Conservation (phyloP, 345 rosid genomes). For the Eucalyptus paniculata region DNA sequence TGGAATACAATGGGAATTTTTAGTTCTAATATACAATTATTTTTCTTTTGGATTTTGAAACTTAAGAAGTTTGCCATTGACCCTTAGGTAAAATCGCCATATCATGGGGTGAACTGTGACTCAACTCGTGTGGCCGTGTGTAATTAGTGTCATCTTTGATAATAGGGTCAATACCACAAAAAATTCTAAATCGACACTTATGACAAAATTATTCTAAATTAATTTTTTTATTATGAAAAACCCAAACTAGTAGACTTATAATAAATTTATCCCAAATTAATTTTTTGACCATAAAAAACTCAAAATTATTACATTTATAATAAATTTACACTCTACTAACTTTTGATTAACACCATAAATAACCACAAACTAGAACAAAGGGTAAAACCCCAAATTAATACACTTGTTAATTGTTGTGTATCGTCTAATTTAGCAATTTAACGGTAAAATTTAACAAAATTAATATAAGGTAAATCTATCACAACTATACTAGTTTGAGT, state of each 20-base stretch:
- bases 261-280: too few relatives aligned
- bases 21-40: not conserved
- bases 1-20: not conserved
- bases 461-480: too few relatives aligned
- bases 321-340: fast-evolving
- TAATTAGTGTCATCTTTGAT: not conserved
- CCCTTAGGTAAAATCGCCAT: not conserved
- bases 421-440: fast-evolving
- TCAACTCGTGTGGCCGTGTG: not conserved
- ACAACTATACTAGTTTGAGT: too few relatives aligned
- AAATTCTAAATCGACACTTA: fast-evolving
- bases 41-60: not conserved
- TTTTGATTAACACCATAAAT: fast-evolving
- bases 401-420: fast-evolving
- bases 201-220: too few relatives aligned
- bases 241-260: too few relatives aligned
- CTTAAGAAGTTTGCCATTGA: not conserved
- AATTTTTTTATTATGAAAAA: too few relatives aligned
- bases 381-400: too few relatives aligned
- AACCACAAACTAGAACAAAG: too few relatives aligned
- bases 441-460: fast-evolving
- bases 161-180: not conserved
- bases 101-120: not conserved
- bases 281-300: too few relatives aligned
- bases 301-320: too few relatives aligned